Evolutionary conservation across 805 yeast genomes (phyloP), one percentile per base, ranked within the genome.

Genomic region (Yarrowia sp.): DNA sequence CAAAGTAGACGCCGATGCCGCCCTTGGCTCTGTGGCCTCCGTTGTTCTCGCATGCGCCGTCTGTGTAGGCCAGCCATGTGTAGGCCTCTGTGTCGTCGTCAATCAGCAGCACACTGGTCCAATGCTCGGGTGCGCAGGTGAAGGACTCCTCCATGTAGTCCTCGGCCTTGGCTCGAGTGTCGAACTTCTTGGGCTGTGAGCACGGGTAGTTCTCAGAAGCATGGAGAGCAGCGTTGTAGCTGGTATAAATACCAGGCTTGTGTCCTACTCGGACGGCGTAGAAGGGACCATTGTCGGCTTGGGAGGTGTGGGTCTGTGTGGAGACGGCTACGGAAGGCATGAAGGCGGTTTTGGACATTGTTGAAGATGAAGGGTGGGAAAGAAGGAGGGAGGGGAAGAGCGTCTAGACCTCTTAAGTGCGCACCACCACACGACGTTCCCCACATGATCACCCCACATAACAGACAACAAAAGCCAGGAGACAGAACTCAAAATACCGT

Each of bases 11-110:
- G 79, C 84, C 64, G 84, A 81, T 53, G 70, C 81, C 60, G 82
- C 85, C 63, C 87, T 84, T 63, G 87, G 92, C 19, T 91, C 97
- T 2, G 78, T 93, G 67, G 97, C 93, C 77, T 90, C 88, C 75
- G 97, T 93, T 76, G 76, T 87, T 62, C 80, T 79, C 59, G 77
- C 79, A 14, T 75, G 69, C 25, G 76, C 76, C 62, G 73, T 76
- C 41, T 82, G 79, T 53, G 64, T 80, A 51, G 10, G 72, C 87
- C 62, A 83, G 80, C 63, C 80, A 81, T 71, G 82, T 84, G 47
- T 76, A 74, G 47, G 77, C 84, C 61, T 73, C 80, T 66, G 82
- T 93, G 63, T 96, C 97, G 22, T 77, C 85, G 58, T 78, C 82
- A 19, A 78, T 78, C 64, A 80, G 82, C 61, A 51, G 42, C 22